Evolutionary conservation across 106 monocot species (phyloP).

Genomic region (Platanthera guangdongensis): DNA sequence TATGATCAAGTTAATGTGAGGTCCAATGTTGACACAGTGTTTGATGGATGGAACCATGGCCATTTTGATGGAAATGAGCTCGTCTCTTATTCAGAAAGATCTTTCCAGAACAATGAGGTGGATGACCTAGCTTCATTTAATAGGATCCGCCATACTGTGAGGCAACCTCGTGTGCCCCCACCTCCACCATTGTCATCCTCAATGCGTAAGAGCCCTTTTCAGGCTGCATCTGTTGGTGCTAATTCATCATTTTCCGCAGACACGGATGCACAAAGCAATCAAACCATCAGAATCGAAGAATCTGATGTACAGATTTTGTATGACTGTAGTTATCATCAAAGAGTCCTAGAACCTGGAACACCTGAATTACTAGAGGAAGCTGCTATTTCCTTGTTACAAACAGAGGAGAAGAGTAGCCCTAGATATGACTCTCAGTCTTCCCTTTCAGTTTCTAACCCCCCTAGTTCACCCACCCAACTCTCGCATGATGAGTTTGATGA

Average conservation of each 20-base stretch:
- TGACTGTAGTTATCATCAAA: conserved; percentile 31
- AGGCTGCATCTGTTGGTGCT: conserved; percentile 20
- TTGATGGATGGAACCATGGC: conserved; percentile 37
- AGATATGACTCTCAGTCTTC: conserved; percentile 68
- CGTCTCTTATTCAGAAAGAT: conserved; percentile 32
- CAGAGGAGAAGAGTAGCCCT: conserved; percentile 42
- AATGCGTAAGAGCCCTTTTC: conserved; percentile 25
- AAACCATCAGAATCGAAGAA: conserved; percentile 16
- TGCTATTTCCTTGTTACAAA: conserved; percentile 18
- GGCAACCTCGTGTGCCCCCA: conserved; percentile 84
- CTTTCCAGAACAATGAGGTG: conserved; percentile 38
- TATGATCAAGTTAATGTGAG: conserved; percentile 34
- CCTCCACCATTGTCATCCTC: conserved; percentile 64
- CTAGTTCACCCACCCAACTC: conserved; percentile 68
- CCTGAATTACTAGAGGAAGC: conserved; percentile 15
- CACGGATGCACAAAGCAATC: conserved; percentile 19
- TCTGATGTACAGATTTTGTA: conserved; percentile 19
- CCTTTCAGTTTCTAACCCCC: conserved; percentile 80
- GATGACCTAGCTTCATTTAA: conserved; percentile 48
- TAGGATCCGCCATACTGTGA: conserved; percentile 52
- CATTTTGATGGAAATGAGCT: conserved; percentile 31
- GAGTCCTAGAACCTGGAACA: conserved; percentile 17
- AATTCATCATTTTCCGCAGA: conserved; percentile 24
- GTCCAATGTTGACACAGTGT: conserved; percentile 37
- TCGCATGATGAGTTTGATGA: conserved; percentile 90